Evolutionary conservation across 2,329 filamentous ascomycete species (phyloP).

Genomic region (Fusarium praegraminearum): DNA sequence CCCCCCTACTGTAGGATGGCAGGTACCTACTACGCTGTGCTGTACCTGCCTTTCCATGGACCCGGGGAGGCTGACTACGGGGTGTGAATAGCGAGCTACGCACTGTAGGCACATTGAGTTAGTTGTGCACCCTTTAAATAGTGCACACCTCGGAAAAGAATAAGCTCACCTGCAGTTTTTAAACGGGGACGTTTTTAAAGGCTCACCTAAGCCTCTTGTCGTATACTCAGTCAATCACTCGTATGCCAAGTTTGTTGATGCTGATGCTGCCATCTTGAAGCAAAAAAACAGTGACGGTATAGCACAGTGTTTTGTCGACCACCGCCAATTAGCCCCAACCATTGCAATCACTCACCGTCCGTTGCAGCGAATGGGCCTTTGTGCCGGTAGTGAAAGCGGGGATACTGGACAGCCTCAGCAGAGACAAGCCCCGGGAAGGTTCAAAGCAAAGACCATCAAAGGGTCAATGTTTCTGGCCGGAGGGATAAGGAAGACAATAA

Average conservation of each 20-base stretch:
- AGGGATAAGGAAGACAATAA: conserved; percentile 24
- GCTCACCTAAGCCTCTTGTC: conserved; percentile 33
- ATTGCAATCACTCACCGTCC: conserved; percentile 9
- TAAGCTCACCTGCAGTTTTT: conserved; percentile 36
- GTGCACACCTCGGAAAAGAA: conserved; percentile 29
- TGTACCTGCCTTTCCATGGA: conserved; percentile 1
- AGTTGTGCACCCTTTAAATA: conserved; percentile 22
- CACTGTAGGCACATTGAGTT: conserved; percentile 21
- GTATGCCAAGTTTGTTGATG: background rate
- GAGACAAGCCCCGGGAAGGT: conserved; percentile 10
- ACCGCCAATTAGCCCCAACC: conserved; percentile 14
- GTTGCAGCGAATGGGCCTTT: conserved; percentile 26
- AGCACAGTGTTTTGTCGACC: conserved; percentile 28
- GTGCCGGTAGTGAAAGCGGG: conserved; percentile 29
- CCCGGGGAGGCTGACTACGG: conserved; percentile 1
- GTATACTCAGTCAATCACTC: background rate
- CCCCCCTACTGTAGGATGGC: background rate
- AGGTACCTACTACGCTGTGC: background rate
- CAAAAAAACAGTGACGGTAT: conserved; percentile 18
- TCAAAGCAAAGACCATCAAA: conserved; percentile 18
- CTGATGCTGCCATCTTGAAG: background rate
- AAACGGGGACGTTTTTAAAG: conserved; percentile 12
- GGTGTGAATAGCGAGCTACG: background rate
- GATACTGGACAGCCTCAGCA: conserved; percentile 22
- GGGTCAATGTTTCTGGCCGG: conserved; percentile 23